These are phyloP conservation scores for Schwanniomyces sp. DNA, from an alignment of 805 yeast species.

Conservation along the genomic window DNA sequence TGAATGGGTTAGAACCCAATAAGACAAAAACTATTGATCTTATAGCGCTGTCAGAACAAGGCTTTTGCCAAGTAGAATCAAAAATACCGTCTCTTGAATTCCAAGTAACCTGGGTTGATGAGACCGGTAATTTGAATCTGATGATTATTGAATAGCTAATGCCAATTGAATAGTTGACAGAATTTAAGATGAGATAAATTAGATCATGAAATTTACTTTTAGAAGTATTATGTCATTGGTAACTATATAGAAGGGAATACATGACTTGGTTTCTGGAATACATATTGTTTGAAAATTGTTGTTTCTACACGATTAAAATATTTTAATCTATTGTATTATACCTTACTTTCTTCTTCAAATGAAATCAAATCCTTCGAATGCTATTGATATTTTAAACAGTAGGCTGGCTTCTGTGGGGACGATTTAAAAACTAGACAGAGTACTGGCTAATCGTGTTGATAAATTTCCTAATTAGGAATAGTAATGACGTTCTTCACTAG, in stretches of 20 bases:
- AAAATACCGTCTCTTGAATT: neutral
- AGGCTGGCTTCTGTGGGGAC: neutral
- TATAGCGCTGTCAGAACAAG: neutral
- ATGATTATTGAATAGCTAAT: neutral
- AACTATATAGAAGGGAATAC: neutral
- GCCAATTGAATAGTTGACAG: no score
- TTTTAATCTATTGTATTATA: neutral
- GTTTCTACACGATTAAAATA: no score
- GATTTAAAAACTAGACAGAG: no score
- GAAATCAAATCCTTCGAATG: neutral
- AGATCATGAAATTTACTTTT: no score
- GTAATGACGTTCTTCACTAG: neutral
- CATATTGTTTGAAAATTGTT: neutral
- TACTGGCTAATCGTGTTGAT: conserved; percentile 6
- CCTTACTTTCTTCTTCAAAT: neutral
- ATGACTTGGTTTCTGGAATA: neutral
- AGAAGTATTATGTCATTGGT: no score
- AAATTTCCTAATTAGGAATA: conserved; percentile 13
- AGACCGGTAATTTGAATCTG: neutral
- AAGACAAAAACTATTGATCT: neutral
- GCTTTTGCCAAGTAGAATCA: neutral
- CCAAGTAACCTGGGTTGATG: neutral
- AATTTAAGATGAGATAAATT: no score
- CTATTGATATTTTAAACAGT: neutral
- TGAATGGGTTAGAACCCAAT: neutral